phyloP scores from a whole-genome alignment of 768 basidiomycete genomes.

The Symmetrospora coprosmae region DNA sequence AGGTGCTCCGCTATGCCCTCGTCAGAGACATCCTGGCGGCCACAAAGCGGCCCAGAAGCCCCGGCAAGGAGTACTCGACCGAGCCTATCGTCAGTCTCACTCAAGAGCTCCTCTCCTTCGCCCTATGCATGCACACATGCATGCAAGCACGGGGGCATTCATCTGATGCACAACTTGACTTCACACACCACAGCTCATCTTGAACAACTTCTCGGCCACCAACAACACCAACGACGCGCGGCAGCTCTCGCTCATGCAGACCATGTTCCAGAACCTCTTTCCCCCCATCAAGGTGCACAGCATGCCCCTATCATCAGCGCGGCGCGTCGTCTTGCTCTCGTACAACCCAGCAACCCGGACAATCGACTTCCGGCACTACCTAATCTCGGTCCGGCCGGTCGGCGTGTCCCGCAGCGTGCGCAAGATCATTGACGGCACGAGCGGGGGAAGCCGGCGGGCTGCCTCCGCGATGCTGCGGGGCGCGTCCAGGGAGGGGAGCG shows the following conservation, averaged over 20 bases:
- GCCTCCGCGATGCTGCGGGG: constrained; percentile 53
- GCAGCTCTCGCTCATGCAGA: constrained; percentile 80
- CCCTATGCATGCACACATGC: constrained; percentile 9
- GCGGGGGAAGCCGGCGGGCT: constrained; percentile 35
- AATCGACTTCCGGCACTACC: constrained; percentile 82
- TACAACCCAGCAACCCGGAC: constrained; percentile 77
- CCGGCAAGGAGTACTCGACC: constrained; percentile 79
- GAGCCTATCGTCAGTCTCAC: constrained; percentile 73
- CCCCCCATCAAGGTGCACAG: constrained; percentile 58
- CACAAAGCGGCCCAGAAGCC: constrained; percentile 53
- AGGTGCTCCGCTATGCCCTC: constrained; percentile 80
- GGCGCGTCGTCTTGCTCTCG: constrained; percentile 80
- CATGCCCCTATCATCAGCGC: constrained; percentile 69
- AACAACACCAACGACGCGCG: constrained; percentile 60
- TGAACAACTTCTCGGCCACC: constrained; percentile 64
- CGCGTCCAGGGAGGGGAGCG: constrained; percentile 36
- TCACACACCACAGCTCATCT: constrained; percentile 72
- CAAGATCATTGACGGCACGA: constrained; percentile 57
- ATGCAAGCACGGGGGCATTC: no score
- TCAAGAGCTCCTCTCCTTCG: no score
- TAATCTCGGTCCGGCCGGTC: constrained; percentile 87
- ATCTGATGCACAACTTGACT: no score
- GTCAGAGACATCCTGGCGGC: constrained; percentile 65
- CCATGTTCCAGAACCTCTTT: constrained; percentile 90
- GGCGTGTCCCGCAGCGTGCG: constrained; percentile 85